Percentiles rank a stretch among this genome's conserved stretches.
phyloP scores from a whole-genome alignment of 495 filamentous ascomycete species.

The Acidiella bohemica region DNA sequence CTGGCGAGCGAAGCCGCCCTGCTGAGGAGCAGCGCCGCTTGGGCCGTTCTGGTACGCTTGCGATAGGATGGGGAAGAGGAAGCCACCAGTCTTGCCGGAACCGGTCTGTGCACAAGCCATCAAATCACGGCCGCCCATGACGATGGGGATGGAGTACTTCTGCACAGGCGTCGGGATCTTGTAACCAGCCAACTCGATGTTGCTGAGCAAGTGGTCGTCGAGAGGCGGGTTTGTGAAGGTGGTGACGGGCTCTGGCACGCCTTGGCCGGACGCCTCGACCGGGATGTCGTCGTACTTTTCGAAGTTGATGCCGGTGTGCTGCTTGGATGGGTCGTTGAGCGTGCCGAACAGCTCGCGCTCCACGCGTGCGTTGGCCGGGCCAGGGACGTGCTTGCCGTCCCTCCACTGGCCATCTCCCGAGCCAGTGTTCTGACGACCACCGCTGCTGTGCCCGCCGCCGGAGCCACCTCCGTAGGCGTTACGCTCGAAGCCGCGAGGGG shows the following conservation, averaged over 20 bases:
- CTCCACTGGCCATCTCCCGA: constrained; percentile 91
- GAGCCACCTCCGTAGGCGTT: constrained; percentile 54
- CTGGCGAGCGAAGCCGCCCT: constrained; percentile 62
- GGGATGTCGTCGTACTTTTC: constrained; percentile 99
- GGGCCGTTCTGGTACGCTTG: constrained; percentile 87
- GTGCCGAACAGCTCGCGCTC: constrained; percentile 95
- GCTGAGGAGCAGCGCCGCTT: constrained; percentile 43
- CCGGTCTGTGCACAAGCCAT: constrained; percentile 99
- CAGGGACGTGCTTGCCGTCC: constrained; percentile 91
- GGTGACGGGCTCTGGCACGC: constrained; percentile 83
- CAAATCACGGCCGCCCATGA: constrained; percentile 88
- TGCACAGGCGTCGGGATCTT: constrained; percentile 90
- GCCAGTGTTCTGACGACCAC: constrained; percentile 45
- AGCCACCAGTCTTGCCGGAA: constrained; percentile 98
- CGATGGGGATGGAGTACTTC: constrained; percentile 96
- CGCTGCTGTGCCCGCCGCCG: constrained; percentile 39
- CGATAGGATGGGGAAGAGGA: constrained; percentile 94
- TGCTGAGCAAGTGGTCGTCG: constrained; percentile 76
- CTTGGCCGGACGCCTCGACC: constrained; percentile 87
- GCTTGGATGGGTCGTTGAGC: constrained; percentile 84
- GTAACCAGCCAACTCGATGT: constrained; percentile 89
- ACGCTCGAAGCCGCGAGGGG: constrained; percentile 43
- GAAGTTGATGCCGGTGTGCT: constrained; percentile 97
- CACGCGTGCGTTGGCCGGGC: constrained; percentile 69
- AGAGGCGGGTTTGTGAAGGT: constrained; percentile 87